Conservation (phyloP, 1,284 basidiomycete species). For the Heterobasidion irregulare region DNA sequence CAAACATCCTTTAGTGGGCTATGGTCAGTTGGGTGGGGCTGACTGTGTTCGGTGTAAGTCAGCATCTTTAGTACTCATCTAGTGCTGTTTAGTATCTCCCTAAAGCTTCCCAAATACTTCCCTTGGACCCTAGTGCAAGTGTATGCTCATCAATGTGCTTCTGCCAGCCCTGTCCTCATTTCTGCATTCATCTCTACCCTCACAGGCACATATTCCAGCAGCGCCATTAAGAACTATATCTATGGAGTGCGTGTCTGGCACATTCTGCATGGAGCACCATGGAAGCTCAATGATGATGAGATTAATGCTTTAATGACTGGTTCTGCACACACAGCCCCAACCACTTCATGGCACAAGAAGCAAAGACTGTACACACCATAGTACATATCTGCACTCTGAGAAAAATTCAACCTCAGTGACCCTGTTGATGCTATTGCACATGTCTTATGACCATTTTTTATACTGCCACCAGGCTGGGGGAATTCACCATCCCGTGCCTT, state of each 20-base stretch:
- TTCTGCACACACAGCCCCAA: no score
- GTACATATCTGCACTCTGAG: not conserved
- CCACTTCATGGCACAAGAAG: not conserved
- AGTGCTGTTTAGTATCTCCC: no score
- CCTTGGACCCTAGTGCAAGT: no score
- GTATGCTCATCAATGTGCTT: no score
- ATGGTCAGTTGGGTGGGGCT: no score
- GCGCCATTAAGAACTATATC: constrained; percentile 15
- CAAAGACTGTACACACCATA: not conserved
- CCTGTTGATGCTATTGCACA: not conserved
- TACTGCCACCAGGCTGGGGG: not conserved
- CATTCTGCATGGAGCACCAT: constrained; percentile 13
- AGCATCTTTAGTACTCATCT: no score
- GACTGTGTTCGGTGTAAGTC: no score
- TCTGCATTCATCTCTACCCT: constrained; percentile 11
- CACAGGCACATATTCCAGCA: constrained; percentile 11
- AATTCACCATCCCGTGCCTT: not conserved
- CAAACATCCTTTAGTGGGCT: no score
- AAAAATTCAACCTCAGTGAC: not conserved
- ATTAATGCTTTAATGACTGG: not conserved
- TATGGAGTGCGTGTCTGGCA: constrained; percentile 18
- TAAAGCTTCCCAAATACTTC: no score
- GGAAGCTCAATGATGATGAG: constrained; percentile 4
- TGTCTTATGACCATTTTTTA: not conserved
- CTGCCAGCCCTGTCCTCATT: constrained; percentile 8